Evolutionary conservation across 306 rosid species (phyloP).

Genomic region (Canavalia ensiformis): DNA sequence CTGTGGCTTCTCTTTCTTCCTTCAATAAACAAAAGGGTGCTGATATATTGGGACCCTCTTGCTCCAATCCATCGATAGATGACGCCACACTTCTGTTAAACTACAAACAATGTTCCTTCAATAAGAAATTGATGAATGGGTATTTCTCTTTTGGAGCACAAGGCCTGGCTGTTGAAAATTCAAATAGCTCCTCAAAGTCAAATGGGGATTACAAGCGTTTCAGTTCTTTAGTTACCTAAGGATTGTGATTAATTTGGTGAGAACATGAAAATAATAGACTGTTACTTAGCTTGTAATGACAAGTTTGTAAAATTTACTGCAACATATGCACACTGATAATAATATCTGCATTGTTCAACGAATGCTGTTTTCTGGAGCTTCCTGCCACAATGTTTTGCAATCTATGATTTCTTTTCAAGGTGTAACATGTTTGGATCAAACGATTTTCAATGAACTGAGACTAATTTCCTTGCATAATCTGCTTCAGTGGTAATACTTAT

Average conservation of each 20-base stretch:
- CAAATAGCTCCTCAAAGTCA: slow-evolving; percentile 55
- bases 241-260: neutral
- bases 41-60: slow-evolving; percentile 51
- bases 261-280: slow-evolving; percentile 17
- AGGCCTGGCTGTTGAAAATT: slow-evolving; percentile 59
- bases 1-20: slow-evolving; percentile 59
- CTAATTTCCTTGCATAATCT: neutral
- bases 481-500: neutral
- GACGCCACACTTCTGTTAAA: slow-evolving; percentile 41
- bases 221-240: slow-evolving; percentile 66
- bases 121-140: slow-evolving; percentile 70
- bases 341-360: neutral
- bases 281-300: neutral
- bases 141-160: slow-evolving; percentile 81
- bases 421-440: slow-evolving; percentile 1
- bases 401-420: neutral
- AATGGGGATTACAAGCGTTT: slow-evolving; percentile 52
- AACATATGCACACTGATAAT: neutral
- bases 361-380: too few relatives aligned
- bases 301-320: neutral
- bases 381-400: neutral
- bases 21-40: slow-evolving; percentile 54
- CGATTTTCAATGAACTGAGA: too few relatives aligned
- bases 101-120: slow-evolving; percentile 57
- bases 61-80: slow-evolving; percentile 48